Percentiles rank a stretch among this genome's conserved stretches.
These are phyloP conservation scores for Aureobasidium pullulans DNA, from an alignment of 2,329 filamentous ascomycete genomes.

Conservation along the genomic window DNA sequence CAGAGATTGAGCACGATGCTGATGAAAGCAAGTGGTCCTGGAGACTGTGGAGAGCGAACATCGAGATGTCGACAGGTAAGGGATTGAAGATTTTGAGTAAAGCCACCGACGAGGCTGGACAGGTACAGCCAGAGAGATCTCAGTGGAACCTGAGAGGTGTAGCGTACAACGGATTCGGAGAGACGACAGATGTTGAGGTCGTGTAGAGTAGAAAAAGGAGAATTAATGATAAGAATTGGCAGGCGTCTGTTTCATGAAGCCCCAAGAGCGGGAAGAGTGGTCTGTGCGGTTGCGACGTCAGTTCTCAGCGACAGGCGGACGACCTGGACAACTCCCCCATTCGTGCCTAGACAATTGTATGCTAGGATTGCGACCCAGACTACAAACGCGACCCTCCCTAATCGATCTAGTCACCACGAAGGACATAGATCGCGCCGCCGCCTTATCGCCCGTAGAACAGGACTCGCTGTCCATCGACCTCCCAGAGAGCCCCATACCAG, in stretches of 20 bases:
- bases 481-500: slow-evolving; percentile 17
- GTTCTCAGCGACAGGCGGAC: background rate
- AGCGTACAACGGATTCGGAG: slow-evolving; percentile 54
- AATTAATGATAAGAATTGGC: background rate
- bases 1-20: slow-evolving; percentile 45
- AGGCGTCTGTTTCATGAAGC: background rate
- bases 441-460: slow-evolving; percentile 6
- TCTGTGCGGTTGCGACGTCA: slow-evolving; percentile 10
- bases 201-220: slow-evolving; percentile 16
- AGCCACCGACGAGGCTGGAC: slow-evolving; percentile 59
- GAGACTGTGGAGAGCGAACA: slow-evolving; percentile 50
- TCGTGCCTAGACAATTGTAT: slow-evolving; percentile 20
- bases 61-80: slow-evolving; percentile 36
- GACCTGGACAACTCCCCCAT: background rate
- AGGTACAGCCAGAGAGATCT: slow-evolving; percentile 55
- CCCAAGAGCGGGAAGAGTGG: background rate
- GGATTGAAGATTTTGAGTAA: slow-evolving; percentile 55
- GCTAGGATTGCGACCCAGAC: slow-evolving; percentile 50
- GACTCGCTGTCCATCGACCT: slow-evolving; percentile 25
- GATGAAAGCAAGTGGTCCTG: slow-evolving; percentile 54
- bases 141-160: slow-evolving; percentile 55
- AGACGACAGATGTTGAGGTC: slow-evolving; percentile 43
- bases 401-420: slow-evolving; percentile 52
- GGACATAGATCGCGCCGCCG: slow-evolving; percentile 39
- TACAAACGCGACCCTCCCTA: slow-evolving; percentile 54